These are phyloP conservation scores for Wallacemonas sp. DNA, from an alignment of 208 protist species.

Conservation along the genomic window DNA sequence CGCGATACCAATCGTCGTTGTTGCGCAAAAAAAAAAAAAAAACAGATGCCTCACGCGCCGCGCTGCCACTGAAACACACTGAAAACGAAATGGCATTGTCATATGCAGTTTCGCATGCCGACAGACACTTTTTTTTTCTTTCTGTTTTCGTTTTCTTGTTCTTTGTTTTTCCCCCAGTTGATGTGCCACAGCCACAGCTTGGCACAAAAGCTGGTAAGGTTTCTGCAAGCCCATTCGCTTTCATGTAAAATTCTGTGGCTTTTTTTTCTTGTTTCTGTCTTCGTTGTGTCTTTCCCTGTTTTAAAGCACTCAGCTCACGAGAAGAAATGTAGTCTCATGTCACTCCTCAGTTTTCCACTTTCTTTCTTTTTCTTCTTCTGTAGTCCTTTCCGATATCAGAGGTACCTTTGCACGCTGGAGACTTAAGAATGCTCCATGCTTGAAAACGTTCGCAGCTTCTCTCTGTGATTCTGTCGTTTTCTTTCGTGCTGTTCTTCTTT, in stretches of 20 bases:
- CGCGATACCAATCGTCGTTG: too few relatives aligned
- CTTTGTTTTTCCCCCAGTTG: neutral
- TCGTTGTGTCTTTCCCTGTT: neutral
- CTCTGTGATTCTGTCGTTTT: neutral
- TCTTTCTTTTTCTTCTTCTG: too few relatives aligned
- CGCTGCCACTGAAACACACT: neutral
- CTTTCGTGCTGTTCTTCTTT: slow-evolving; percentile 1
- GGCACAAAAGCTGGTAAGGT: neutral
- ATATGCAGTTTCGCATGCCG: neutral
- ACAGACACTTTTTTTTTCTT: slow-evolving; percentile 7
- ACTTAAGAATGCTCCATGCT: too few relatives aligned
- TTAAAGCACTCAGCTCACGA: neutral
- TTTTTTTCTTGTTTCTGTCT: neutral
- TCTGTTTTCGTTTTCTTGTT: neutral
- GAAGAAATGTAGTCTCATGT: too few relatives aligned
- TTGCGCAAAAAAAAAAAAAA: neutral
- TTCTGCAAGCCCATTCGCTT: neutral
- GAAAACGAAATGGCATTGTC: neutral
- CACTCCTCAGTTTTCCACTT: too few relatives aligned
- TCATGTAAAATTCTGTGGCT: slow-evolving; percentile 7
- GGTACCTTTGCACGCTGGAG: too few relatives aligned
- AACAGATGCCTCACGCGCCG: neutral
- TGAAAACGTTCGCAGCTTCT: too few relatives aligned
- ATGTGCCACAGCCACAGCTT: neutral
- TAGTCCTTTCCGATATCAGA: too few relatives aligned